Percentiles rank a stretch among this genome's conserved stretches.
These are phyloP conservation scores for Fomitopsis pulvina DNA, from an alignment of 768 basidiomycete genomes.

Conservation along the genomic window DNA sequence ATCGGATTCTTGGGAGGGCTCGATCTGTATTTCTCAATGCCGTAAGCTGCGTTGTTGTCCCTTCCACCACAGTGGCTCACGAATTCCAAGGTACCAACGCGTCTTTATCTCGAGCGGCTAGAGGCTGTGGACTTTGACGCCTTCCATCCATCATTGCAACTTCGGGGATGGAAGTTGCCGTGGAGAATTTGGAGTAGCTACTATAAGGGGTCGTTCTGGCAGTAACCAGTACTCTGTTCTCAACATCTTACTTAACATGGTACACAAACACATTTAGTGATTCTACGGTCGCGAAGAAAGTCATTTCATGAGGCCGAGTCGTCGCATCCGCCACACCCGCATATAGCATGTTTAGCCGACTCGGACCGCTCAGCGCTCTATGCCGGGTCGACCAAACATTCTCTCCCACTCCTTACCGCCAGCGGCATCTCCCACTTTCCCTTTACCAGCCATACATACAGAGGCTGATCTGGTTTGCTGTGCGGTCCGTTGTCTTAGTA, in stretches of 20 bases:
- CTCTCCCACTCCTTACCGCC: not conserved
- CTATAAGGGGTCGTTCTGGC: conserved; percentile 33
- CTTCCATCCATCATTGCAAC: conserved; percentile 56
- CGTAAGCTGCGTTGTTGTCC: conserved; percentile 29
- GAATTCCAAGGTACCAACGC: conserved; percentile 52
- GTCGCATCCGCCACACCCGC: not conserved
- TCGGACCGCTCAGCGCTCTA: conserved; percentile 4
- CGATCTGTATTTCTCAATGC: conserved; percentile 70
- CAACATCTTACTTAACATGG: no score
- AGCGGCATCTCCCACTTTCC: conserved; percentile 1
- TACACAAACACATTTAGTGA: no score
- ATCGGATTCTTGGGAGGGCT: conserved; percentile 47
- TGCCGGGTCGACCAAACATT: conserved; percentile 1
- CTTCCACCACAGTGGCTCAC: not conserved
- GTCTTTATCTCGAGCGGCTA: conserved; percentile 54
- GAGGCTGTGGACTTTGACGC: conserved; percentile 69
- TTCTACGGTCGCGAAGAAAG: no score
- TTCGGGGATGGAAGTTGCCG: conserved; percentile 71
- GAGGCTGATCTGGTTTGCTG: not conserved
- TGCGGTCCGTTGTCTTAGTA: not conserved
- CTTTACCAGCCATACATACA: not conserved
- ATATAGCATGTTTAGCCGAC: not conserved
- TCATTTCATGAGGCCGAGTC: no score
- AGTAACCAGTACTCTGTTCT: no score
- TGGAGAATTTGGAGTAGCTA: conserved; percentile 61